These are phyloP conservation scores for Xylaria sp. DNA, from an alignment of 2,329 filamentous ascomycete genomes.

Conservation along the genomic window DNA sequence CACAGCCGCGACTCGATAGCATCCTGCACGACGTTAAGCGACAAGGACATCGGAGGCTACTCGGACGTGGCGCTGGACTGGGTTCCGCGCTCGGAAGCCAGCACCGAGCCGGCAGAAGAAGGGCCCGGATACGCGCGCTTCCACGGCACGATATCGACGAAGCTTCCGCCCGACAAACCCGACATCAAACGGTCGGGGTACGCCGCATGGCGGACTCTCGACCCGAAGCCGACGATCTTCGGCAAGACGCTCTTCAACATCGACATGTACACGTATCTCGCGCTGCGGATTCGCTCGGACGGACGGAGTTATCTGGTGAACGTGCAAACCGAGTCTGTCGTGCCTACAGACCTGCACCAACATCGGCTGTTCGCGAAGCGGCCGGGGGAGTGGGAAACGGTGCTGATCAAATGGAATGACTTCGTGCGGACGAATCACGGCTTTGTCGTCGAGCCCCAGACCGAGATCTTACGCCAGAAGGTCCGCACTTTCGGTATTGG, in stretches of 20 bases:
- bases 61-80: constrained; percentile 73
- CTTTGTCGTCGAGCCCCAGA: constrained; percentile 90
- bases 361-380: constrained; percentile 84
- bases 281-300: constrained; percentile 88
- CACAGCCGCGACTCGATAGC: constrained; percentile 57
- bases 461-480: constrained; percentile 86
- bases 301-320: constrained; percentile 94
- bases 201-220: constrained; percentile 87
- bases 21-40: constrained; percentile 82
- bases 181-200: constrained; percentile 84
- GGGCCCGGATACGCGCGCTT: constrained; percentile 74
- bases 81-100: constrained; percentile 32
- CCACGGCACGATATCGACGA: constrained; percentile 86
- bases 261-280: constrained; percentile 87
- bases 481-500: constrained; percentile 88
- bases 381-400: constrained; percentile 91
- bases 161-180: constrained; percentile 79
- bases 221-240: constrained; percentile 82
- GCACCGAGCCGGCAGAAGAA: constrained; percentile 39
- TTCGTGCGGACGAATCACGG: constrained; percentile 97
- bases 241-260: constrained; percentile 89
- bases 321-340: constrained; percentile 91
- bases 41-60: constrained; percentile 86
- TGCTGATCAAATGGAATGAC: constrained; percentile 89
- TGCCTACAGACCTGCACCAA: constrained; percentile 95